These are phyloP conservation scores for Camellia japonica DNA, from an alignment of 148 eudicot species.

Conservation along the genomic window DNA sequence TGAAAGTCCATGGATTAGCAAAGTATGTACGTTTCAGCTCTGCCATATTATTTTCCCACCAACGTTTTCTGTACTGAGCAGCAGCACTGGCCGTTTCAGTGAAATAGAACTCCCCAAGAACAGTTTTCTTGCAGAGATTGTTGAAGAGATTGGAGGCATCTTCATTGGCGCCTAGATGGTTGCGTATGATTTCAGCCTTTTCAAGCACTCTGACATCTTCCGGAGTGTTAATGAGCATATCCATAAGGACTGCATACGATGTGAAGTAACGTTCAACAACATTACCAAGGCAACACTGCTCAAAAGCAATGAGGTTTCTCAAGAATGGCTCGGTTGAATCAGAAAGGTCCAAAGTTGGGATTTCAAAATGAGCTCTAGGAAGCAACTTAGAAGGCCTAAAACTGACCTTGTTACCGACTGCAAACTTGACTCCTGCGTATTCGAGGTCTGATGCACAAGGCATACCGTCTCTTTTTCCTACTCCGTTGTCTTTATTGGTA, in stretches of 20 bases:
- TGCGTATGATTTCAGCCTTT: not conserved
- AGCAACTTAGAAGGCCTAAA: too few relatives aligned
- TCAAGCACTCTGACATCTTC: slow-evolving; percentile 4
- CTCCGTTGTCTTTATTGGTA: too few relatives aligned
- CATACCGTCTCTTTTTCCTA: too few relatives aligned
- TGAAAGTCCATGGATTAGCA: not conserved
- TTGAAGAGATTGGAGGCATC: not conserved
- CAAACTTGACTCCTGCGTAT: not conserved
- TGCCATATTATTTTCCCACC: not conserved
- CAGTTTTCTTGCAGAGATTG: not conserved
- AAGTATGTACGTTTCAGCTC: not conserved
- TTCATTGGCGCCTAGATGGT: not conserved
- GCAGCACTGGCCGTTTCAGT: too few relatives aligned
- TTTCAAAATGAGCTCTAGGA: not conserved
- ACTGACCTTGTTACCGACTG: too few relatives aligned
- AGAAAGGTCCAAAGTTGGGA: not conserved
- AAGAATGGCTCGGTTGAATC: not conserved
- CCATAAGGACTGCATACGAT: not conserved
- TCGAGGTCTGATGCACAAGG: not conserved
- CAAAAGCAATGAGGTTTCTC: slow-evolving; percentile 2
- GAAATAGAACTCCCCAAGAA: not conserved
- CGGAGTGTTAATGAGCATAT: not conserved
- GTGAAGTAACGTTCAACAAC: not conserved
- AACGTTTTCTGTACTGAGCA: not conserved
- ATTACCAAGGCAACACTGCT: not conserved